Percentiles rank a stretch among this genome's conserved stretches.
These are phyloP conservation scores for Trichophyton rubrum DNA, from an alignment of 2,329 filamentous ascomycete genomes.

Conservation along the genomic window DNA sequence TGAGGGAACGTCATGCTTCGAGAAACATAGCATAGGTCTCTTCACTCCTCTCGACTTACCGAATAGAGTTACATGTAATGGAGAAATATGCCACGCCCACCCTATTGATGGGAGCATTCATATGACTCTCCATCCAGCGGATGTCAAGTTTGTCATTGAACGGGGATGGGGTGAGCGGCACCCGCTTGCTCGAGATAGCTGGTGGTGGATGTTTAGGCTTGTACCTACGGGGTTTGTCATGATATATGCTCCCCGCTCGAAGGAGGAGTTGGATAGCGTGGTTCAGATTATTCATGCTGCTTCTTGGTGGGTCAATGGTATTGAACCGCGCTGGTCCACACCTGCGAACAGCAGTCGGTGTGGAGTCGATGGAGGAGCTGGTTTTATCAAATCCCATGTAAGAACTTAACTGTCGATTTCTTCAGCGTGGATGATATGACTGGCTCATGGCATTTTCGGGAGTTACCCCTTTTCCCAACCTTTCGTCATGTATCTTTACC, in stretches of 20 bases:
- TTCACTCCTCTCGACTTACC: conserved; percentile 43
- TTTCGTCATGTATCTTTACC: not conserved
- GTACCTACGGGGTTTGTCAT: conserved; percentile 66
- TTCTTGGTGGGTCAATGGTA: conserved; percentile 45
- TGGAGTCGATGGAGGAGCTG: not conserved
- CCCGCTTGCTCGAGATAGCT: conserved; percentile 43
- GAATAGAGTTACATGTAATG: conserved; percentile 35
- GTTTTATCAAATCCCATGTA: not conserved
- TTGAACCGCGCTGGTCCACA: conserved; percentile 9
- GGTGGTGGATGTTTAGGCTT: conserved; percentile 52
- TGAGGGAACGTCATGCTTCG: conserved; percentile 61
- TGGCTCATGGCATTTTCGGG: not conserved
- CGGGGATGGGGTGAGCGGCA: conserved; percentile 67
- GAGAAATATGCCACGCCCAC: conserved; percentile 75
- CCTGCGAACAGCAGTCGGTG: not conserved
- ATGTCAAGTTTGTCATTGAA: conserved; percentile 58
- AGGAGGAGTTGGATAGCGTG: conserved; percentile 55
- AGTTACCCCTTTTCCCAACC: not conserved
- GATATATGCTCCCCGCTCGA: conserved; percentile 65
- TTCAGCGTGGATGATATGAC: too few species aligned
- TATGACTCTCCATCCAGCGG: conserved; percentile 65
- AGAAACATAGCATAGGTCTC: conserved; percentile 67
- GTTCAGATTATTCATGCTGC: conserved; percentile 60
- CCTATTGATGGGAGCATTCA: conserved; percentile 65
- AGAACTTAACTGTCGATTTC: too few species aligned